Evolutionary conservation across 257 asterid species (phyloP).

Genomic region (Marsdenia floribunda): DNA sequence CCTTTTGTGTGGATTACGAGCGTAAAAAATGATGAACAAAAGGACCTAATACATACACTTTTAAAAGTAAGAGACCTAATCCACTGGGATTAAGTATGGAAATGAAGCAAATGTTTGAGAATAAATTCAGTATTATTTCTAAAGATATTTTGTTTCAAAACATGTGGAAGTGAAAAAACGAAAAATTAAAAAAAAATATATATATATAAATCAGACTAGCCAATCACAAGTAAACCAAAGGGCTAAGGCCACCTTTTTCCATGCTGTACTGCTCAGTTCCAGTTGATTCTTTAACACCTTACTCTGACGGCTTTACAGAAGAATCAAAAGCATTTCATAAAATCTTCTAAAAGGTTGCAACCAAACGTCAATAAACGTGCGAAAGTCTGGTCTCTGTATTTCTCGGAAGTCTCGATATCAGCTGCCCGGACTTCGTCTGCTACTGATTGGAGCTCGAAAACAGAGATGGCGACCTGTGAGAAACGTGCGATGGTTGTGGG

Average conservation of each 20-base stretch:
- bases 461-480: constrained; percentile 28
- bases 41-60: no score
- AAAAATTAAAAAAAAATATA: no score
- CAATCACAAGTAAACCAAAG: neutral
- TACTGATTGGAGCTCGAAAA: neutral
- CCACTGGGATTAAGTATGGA: no score
- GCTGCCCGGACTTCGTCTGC: neutral
- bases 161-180: no score
- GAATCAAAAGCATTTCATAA: neutral
- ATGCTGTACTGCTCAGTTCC: neutral
- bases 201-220: no score
- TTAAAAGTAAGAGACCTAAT: no score
- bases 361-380: neutral
- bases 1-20: no score
- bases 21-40: no score
- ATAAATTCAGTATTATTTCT: no score
- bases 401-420: neutral
- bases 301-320: constrained; percentile 1
- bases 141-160: no score
- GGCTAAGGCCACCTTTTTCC: neutral
- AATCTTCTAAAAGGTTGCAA: neutral
- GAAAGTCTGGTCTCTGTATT: neutral
- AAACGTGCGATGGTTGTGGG: constrained; percentile 80
- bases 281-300: neutral
- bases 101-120: no score